A percentile compares a stretch with the other conserved stretches of the same genome.
phyloP scores from a whole-genome alignment of 495 filamentous ascomycete species.

The Lasiosphaeria ovina region DNA sequence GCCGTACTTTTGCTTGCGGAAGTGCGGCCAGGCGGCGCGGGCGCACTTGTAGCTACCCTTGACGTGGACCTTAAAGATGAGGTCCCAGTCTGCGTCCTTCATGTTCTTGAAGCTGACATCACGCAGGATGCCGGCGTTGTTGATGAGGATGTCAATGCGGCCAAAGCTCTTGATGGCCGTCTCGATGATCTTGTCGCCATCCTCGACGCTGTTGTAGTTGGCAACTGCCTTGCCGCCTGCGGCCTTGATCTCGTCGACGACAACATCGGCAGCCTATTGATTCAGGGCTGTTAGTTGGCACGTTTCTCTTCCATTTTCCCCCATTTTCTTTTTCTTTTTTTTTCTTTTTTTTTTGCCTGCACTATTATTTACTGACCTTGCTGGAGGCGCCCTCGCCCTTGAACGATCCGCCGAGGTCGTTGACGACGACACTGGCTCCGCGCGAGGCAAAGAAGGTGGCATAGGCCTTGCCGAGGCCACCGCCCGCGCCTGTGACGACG shows the following conservation, averaged over 20 bases:
- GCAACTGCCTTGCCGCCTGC: conserved; percentile 95
- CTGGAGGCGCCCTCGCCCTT: conserved; percentile 87
- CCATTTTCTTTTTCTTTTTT: too few relatives aligned
- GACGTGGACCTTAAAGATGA: conserved; percentile 90
- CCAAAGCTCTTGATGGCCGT: conserved; percentile 92
- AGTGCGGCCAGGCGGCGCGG: conserved; percentile 94
- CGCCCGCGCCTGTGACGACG: conserved; percentile 94
- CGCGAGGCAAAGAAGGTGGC: conserved; percentile 86
- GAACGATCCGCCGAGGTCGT: conserved; percentile 92
- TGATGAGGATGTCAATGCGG: conserved; percentile 90
- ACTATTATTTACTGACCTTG: conserved; percentile 56
- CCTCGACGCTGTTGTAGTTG: conserved; percentile 96
- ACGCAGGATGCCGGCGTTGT: conserved; percentile 96
- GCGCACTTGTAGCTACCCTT: conserved; percentile 97
- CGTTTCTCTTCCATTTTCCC: too few relatives aligned
- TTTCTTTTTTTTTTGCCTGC: too few relatives aligned
- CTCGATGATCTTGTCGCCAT: conserved; percentile 93
- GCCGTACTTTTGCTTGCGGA: conserved; percentile 97
- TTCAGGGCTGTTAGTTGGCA: conserved; percentile 17
- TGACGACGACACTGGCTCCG: conserved; percentile 95
- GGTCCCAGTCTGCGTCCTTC: conserved; percentile 95
- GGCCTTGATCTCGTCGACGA: conserved; percentile 90
- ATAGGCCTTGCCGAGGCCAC: conserved; percentile 91
- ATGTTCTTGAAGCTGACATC: conserved; percentile 99
- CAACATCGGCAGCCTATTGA: conserved; percentile 82